Base-by-base conservation (phyloP, 352 stramenopile species). In the Bremia lactucae region DNA sequence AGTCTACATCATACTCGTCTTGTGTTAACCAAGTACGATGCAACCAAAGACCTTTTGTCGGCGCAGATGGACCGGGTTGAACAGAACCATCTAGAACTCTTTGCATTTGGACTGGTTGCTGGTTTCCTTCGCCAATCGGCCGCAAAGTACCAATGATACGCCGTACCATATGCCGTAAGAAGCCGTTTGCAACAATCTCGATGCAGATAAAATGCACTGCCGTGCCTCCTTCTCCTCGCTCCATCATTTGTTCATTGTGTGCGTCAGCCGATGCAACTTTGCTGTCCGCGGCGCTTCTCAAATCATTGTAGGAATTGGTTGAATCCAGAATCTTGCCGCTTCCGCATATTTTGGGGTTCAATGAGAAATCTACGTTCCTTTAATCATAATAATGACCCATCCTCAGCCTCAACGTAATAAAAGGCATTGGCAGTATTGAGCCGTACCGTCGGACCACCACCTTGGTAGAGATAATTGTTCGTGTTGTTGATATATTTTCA, bases 81-180 rank as follows among this genome's bases (percentile, higher is more conserved):
- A 65, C 13, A 31, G 64, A 37, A 31, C 75, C 73, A 33, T 68
- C 39, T 0, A 93, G 53, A 15, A 93, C 72, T n/a, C 84, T 54
- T 36, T 81, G 61, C 62, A 90, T 83, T 39, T 57, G 62, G 10
- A 23, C 65, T 2, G 69, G 57, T 2, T 69, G 60, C 19, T 72
- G 64, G 2, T 64, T 68, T 7, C 80, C 77, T 64, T 90, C 77
- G n/a, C 62, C 77, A 50, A 93, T 88, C 3, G 66, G 74, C 6
- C 80, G 72, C 28, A 85, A 38, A 5, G 75, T 93, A 31, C 80
- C 80, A 9, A 93, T 65, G 50, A 93, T 93, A 4, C 80, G 75
- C 7, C 80, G 75, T 49, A 93, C 75, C 80, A 93, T 93, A 58
- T 93, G 80, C 9, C 80, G 56, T n/a, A 93, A 49, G 43, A 93